Conservation (phyloP, 202 grass and related monocot species). For the Panicum hallii region DNA sequence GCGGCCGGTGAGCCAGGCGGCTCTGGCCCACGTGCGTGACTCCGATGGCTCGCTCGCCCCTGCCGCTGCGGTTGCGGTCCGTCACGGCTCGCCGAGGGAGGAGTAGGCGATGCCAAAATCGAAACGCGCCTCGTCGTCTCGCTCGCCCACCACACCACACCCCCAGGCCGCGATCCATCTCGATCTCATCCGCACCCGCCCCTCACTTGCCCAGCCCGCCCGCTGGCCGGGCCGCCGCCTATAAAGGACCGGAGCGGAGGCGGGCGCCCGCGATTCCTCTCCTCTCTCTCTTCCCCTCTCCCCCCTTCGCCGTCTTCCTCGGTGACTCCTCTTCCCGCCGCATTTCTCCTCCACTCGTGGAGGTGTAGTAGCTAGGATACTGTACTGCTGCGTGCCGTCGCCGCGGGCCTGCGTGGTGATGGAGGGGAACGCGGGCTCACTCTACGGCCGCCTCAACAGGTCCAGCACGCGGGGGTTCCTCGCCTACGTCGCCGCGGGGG, state of each 20-base stretch:
- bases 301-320: neutral
- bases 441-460: constrained; percentile 59
- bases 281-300: too few species aligned
- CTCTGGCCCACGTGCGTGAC: neutral
- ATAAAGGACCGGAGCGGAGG: constrained; percentile 18
- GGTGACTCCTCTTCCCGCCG: neutral
- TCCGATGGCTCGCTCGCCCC: neutral
- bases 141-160: neutral
- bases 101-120: neutral
- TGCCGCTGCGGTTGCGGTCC: neutral
- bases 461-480: constrained; percentile 70
- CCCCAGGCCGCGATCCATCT: neutral
- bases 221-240: neutral
- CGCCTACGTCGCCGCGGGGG: constrained; percentile 64
- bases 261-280: neutral
- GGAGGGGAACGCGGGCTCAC: constrained; percentile 21
- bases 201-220: neutral
- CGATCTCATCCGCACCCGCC: constrained; percentile 15
- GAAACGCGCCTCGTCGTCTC: neutral
- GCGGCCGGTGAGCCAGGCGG: neutral
- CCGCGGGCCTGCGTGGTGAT: constrained; percentile 22
- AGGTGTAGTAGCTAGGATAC: neutral
- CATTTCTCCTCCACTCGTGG: neutral
- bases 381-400: neutral
- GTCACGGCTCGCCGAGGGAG: neutral